phyloP scores from a whole-genome alignment of 139 green algal species.

The Spirogloea muscicola region DNA sequence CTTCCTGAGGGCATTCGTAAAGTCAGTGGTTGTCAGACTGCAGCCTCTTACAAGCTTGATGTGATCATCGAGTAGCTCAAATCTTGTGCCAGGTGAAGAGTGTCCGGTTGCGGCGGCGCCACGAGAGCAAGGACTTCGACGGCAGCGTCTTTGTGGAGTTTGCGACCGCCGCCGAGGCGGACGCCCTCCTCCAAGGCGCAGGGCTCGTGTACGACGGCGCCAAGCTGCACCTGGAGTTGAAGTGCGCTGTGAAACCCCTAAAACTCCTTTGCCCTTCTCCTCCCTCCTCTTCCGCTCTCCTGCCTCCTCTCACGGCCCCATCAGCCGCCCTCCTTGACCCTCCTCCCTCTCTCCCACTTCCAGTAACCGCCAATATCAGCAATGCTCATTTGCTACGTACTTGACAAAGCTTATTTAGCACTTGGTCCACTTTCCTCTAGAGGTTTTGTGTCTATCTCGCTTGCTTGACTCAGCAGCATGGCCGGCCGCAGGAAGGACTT shows the following conservation, averaged over 20 bases:
- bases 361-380: no score
- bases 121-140: constrained; percentile 73
- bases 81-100: constrained; percentile 41
- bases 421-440: no score
- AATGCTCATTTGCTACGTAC: no score
- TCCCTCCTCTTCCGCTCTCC: no score
- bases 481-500: no score
- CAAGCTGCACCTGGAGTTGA: constrained; percentile 5
- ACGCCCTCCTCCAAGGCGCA: constrained; percentile 37
- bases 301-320: no score
- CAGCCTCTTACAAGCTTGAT: background rate
- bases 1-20: background rate
- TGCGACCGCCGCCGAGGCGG: constrained; percentile 40
- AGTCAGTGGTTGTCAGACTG: background rate
- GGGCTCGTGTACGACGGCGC: background rate
- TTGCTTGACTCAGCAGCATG: no score
- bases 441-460: no score
- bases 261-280: no score
- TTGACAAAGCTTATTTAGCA: no score
- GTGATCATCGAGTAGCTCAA: background rate
- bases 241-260: background rate
- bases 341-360: no score
- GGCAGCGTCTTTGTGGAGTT: constrained; percentile 81
- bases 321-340: no score
- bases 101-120: constrained; percentile 74